Base-by-base conservation (phyloP, 2,329 filamentous ascomycete genomes). In the Elsinoe perseae region DNA sequence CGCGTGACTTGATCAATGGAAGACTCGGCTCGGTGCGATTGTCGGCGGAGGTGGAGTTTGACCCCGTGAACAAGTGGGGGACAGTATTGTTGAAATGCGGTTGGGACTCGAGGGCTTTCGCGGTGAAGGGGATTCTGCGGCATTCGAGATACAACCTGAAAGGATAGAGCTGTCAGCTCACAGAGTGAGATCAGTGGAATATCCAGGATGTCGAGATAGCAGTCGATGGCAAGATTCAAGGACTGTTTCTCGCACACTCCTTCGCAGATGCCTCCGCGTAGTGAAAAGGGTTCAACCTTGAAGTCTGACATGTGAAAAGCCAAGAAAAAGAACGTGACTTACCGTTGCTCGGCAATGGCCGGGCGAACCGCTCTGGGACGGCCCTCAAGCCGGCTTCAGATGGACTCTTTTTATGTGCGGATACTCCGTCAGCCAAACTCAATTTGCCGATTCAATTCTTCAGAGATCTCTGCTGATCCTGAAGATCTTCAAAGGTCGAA, bases 61-160 rank as follows among this genome's bases (percentile, higher is more conserved):
- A 36, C 18, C 28, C 48, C 48, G 48, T 38, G 48, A 36, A 21
- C 48, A 52, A 32, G 48, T 18, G 48, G 48, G 48, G 48, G 21
- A 21, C 23, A 20, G 32, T 34, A 21, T 52, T 52, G 48, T 52
- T 52, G 48, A 52, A 52, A 9, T 52, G 48, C 48, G 48, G 48
- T 52, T 52, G 48, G 48, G 48, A 52, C 48, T 52, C 48, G 48
- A 52, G 48, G 48, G 30, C 20, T 38, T 20, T 52, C 48, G 48
- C 30, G 48, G 48, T 52, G 28, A n/a, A 52, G 48, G 30, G 48
- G 9, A 50, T 1, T 32, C 3, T 30, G 44, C 44, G 44, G 44
- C 44, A 50, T 30, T 30, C 28, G 10, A 34, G 44, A 27, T 12
- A 7, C 25, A 34, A 18, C 7, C 30, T 16, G 16, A 16, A 30